Evolutionary conservation across 2,329 filamentous ascomycete species (phyloP).

Genomic region (Paraphaeosphaeria sporulosa): DNA sequence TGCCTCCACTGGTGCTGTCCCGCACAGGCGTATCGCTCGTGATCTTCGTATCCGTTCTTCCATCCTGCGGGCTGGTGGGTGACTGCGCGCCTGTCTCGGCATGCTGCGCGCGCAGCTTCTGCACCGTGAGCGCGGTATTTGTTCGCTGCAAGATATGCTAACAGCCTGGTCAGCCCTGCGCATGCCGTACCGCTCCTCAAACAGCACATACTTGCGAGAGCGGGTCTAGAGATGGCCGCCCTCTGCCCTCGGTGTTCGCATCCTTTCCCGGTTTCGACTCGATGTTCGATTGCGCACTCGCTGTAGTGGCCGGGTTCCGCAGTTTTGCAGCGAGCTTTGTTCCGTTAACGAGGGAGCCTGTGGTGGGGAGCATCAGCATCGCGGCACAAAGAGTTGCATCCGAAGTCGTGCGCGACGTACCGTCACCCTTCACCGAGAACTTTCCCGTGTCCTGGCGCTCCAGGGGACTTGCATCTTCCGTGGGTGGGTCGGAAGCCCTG

Average conservation of each 20-base stretch:
- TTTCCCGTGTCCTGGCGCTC: constrained; percentile 37
- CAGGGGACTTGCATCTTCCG: constrained; percentile 40
- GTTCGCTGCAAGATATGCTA: constrained; percentile 70
- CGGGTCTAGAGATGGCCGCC: constrained; percentile 64
- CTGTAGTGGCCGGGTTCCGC: constrained; percentile 32
- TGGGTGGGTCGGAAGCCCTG: constrained; percentile 53
- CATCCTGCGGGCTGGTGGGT: constrained; percentile 57
- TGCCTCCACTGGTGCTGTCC: constrained; percentile 25
- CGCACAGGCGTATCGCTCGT: constrained; percentile 31
- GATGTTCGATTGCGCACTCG: constrained; percentile 26
- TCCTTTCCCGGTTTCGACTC: constrained; percentile 22
- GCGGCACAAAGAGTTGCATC: neutral
- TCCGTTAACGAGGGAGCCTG: constrained; percentile 34
- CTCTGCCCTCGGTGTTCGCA: constrained; percentile 25
- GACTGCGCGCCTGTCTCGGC: constrained; percentile 41
- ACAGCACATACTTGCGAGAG: constrained; percentile 67
- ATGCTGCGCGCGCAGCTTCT: constrained; percentile 62
- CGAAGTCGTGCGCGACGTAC: constrained; percentile 25
- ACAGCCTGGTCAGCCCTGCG: constrained; percentile 13
- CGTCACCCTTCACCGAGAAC: constrained; percentile 32
- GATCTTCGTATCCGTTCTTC: constrained; percentile 51
- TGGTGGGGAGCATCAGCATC: constrained; percentile 27
- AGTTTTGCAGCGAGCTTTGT: constrained; percentile 36
- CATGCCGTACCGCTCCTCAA: constrained; percentile 8
- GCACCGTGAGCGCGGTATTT: constrained; percentile 67